phyloP scores from a whole-genome alignment of 768 basidiomycete species.

The Paxillus ammoniavirescens region DNA sequence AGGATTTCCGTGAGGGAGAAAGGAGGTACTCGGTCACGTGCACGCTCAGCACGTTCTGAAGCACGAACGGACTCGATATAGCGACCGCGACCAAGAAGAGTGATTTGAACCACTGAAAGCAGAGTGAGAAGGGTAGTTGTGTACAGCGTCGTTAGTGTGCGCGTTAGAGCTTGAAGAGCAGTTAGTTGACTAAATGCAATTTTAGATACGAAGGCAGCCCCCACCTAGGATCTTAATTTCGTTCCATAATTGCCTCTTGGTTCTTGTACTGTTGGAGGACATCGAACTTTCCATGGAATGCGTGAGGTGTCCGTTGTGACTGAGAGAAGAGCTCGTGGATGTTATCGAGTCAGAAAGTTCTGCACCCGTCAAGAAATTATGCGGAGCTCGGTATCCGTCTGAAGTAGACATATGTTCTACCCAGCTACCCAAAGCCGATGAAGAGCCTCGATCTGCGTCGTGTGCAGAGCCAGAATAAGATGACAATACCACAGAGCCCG shows the following conservation, averaged over 20 bases:
- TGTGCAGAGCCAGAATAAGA: conserved; percentile 36
- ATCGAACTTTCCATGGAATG: conserved; percentile 3
- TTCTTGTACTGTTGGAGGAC: conserved; percentile 34
- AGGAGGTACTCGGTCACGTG: conserved; percentile 38
- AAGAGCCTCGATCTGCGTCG: conserved; percentile 38
- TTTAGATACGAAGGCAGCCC: conserved; percentile 43
- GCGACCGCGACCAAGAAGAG: conserved; percentile 76
- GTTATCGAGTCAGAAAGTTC: conserved; percentile 43
- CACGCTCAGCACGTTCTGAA: conserved; percentile 58
- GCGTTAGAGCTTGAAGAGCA: conserved; percentile 66
- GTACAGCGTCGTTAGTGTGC: conserved; percentile 85
- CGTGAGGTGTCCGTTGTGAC: conserved; percentile 10
- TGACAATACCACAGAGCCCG: conserved; percentile 40
- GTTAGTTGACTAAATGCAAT: background rate
- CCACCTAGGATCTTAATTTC: conserved; percentile 80
- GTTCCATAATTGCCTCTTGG: conserved; percentile 87
- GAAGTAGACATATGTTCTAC: conserved; percentile 38
- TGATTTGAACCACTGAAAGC: conserved; percentile 85
- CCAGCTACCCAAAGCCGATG: conserved; percentile 41
- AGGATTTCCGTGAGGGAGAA: conserved; percentile 25
- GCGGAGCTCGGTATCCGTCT: conserved; percentile 1
- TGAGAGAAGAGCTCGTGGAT: conserved; percentile 36
- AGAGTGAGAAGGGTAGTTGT: conserved; percentile 81
- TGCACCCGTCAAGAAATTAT: conserved; percentile 7
- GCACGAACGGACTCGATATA: conserved; percentile 71